phyloP scores from a whole-genome alignment of 768 basidiomycete genomes.

The Termitomyces sp. region DNA sequence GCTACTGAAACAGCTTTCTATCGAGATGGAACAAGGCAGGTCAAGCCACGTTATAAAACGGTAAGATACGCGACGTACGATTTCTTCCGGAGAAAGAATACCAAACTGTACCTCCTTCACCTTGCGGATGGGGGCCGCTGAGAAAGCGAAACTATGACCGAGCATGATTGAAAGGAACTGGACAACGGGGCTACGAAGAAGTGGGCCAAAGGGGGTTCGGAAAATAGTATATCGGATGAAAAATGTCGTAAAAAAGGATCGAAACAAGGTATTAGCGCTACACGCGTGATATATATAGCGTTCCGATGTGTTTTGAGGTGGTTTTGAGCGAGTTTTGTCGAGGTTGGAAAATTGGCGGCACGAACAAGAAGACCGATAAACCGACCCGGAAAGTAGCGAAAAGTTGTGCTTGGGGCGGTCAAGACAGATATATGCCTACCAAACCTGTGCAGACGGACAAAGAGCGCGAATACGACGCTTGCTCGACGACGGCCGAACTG shows the following conservation, averaged over 20 bases:
- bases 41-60: constrained; percentile 3
- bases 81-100: constrained; percentile 98
- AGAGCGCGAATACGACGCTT: constrained; percentile 22
- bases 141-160: constrained; percentile 88
- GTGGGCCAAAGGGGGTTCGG: constrained; percentile 11
- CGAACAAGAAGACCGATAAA: constrained; percentile 22
- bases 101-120: constrained; percentile 99
- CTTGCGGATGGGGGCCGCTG: constrained; percentile 90
- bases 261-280: constrained; percentile 24
- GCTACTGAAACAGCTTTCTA: constrained; percentile 99
- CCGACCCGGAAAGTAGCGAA: constrained; percentile 21
- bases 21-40: constrained; percentile 14
- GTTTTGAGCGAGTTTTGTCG: constrained; percentile 26
- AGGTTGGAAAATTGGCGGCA: constrained; percentile 23
- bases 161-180: constrained; percentile 49
- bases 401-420: constrained; percentile 18
- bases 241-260: constrained; percentile 23
- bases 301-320: constrained; percentile 22
- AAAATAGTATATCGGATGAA: constrained; percentile 9
- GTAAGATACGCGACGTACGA: constrained; percentile 52
- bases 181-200: constrained; percentile 9
- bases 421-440: constrained; percentile 14
- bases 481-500: constrained; percentile 22
- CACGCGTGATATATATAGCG: constrained; percentile 14
- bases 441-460: constrained; percentile 18